Base-by-base conservation (phyloP, 345 rosid species). In the Barbarea vulgaris region DNA sequence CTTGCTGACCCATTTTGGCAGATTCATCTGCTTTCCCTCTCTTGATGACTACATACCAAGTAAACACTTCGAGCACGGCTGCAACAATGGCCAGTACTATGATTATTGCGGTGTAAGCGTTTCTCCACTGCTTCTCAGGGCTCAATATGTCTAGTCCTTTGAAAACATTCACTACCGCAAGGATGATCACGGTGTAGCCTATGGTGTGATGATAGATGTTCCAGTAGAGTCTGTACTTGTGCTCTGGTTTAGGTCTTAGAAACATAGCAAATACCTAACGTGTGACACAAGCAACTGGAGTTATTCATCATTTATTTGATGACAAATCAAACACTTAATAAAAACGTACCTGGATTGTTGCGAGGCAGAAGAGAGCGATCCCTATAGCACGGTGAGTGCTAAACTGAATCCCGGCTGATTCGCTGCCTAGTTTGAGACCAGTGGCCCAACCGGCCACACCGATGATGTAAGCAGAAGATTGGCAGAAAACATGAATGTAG, bases 361-460 rank as follows among this genome's bases (percentile, higher is more conserved):
- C 93, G 4, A 92, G 88, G 75, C 87, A 82, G 85, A 95, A 90
- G 48, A 95, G 88, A 37, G 83, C 36, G 66, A 89, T 87, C 70
- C 97, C 99, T 0, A 90, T 84, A 25, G 82, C 75, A 69, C 97
- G 79, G 69, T 95, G 99, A 25, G 78, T 47, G 56, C 34, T 46
- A 67, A 61, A 83, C 50, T 78, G 83, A 8, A 90, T 73, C 68
- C 96, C 88, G 0, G 81, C 9, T 4, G 93, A 88, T 18, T 92
- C 91, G 19, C 84, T 80, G 15, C 97, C 99, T 1, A 92, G 97
- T 81, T 90, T 85, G 15, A 95, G 84, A 52, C 99, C 99, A 0
- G 93, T 90, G 3, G 81, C 93, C 97, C 97, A 92, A 25, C 97
- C 97, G 0, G 96, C 86, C 1, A 92, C 93, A 1, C 99, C 96